Base-by-base conservation (phyloP, 108 stramenopile genomes). In the Cyclotella sp. region DNA sequence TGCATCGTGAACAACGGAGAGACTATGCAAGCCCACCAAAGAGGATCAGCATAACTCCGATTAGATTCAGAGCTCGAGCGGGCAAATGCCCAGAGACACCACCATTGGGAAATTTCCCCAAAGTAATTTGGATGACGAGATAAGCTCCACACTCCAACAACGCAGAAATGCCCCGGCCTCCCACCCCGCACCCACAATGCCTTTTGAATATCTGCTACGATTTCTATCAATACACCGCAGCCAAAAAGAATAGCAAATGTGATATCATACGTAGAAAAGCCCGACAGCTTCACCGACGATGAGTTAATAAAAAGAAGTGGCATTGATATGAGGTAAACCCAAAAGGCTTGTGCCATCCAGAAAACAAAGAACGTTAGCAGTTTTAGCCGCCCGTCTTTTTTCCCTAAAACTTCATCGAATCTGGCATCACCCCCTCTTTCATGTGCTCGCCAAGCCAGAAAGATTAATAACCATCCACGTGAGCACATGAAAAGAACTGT, bases 91-190 rank as follows among this genome's bases (percentile, higher is more conserved):
- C 58, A 85, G 0, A 85, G 76, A 73, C 80, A 86, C 77, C 87
- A 87, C 90, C 90, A 91, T 72, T 87, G 88, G 27, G 84, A 78
- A 16, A 91, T 91, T 75, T 91, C 90, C 54, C 86, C 90, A 75
- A 86, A 86, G 69, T 91, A 91, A 73, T 91, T 91, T 10, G 88
- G 90, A 76, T 89, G 90, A 14, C 90, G 84, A 51, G 87, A 88
- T 26, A 63, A 76, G 7, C 79, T 79, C 88, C 90, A 89, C 14
- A 87, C 45, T 13, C 90, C 90, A 14, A 78, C 80, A 9, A 46
- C 6, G 75, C 90, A 91, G 51, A 91, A 89, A 42, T 76, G 52
- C 19, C 90, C 88, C 40, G 63, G 63, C 30, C 90, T 85, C 18
- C 88, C 90, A 40, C 44, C 13, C 28, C 72, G 54, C 19, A 91